A percentile compares a stretch with the other conserved stretches of the same genome.
These are phyloP conservation scores for Dactylonectria estremocensis DNA, from an alignment of 2,329 filamentous ascomycete genomes.

Conservation along the genomic window DNA sequence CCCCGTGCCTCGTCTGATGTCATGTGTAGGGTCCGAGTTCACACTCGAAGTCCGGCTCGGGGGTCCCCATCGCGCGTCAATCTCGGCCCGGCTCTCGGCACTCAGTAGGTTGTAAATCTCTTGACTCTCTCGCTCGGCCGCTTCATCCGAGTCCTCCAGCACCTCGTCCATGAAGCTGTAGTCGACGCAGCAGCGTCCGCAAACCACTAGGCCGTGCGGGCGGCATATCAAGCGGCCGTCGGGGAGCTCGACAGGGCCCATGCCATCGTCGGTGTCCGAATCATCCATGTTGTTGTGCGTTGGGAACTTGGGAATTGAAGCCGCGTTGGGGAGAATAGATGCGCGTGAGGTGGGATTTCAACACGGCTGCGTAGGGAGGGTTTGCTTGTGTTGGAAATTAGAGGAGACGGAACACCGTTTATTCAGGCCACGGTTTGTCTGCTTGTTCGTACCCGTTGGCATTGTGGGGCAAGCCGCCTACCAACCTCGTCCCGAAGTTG, in stretches of 20 bases:
- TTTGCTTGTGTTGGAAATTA: too few species aligned
- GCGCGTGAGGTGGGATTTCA: too few species aligned
- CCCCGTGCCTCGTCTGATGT: conserved; percentile 22
- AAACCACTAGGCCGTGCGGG: conserved; percentile 51
- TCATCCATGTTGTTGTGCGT: conserved; percentile 33
- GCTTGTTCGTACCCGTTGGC: too few species aligned
- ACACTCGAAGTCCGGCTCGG: not conserved
- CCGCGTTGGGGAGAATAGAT: too few species aligned
- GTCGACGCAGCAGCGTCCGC: conserved; percentile 53
- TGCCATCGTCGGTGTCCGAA: conserved; percentile 45
- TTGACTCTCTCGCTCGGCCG: conserved; percentile 26
- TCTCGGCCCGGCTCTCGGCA: not conserved
- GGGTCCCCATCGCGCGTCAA: not conserved
- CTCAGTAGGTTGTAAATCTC: conserved; percentile 9
- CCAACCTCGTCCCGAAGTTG: too few species aligned
- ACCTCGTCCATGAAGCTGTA: conserved; percentile 54
- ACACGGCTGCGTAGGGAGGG: too few species aligned
- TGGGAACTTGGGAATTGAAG: too few species aligned
- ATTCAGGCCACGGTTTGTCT: too few species aligned
- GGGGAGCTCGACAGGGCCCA: conserved; percentile 52
- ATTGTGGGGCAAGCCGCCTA: too few species aligned
- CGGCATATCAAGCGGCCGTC: conserved; percentile 56
- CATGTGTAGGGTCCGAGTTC: too few species aligned
- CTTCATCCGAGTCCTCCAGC: conserved; percentile 37
- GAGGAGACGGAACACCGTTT: too few species aligned